Base-by-base conservation (phyloP, 192 early-diverging fungal species). In the Gaertneriomyces sp. region DNA sequence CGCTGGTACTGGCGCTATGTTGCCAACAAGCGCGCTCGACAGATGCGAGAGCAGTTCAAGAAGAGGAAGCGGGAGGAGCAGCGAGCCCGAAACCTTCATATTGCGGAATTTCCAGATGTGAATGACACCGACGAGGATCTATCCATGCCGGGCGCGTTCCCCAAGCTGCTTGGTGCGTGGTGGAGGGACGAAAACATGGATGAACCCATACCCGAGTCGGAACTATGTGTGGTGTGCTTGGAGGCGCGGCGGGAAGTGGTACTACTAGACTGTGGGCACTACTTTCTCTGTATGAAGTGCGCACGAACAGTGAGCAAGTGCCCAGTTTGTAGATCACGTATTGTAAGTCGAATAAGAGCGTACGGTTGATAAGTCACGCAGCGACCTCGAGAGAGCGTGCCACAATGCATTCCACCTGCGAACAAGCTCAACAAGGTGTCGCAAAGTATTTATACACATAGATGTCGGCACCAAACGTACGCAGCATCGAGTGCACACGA, bases 211-310 rank as follows among this genome's bases (percentile, higher is more conserved):
- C n/a, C 49, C 5, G 49, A 51, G 20, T 17, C n/a, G 20, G 49
- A 51, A 5, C 49, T 6, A 20, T 51, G 49, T 20, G 49, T 51
- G 20, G 6, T 51, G n/a, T 51, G 49, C 20, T 51, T n/a, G 49
- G 49, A 51, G 49, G 49, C n/a, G 6, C n/a, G 20, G 49, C 49
- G 49, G 4, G 49, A 51, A 17, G 20, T 20, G n/a, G 49, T 51
- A 17, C 49, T 51, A 20, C 20, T 51, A 51, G n/a, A 51, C 6
- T 51, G 49, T 51, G 49, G 49, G 49, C 49, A 51, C 20, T 51
- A 51, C 49, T 6, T 51, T 4, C 20, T 51, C n/a, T 51, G 49
- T 20, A 20, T 5, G 20, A n/a, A 20, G 6, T 51, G 49, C 6
- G 49, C 49, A 4, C n/a, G 49, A 51, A 51, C n/a, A 17, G n/a